phyloP scores from a whole-genome alignment of 305 asterid species.

The Fraxinus greggii region DNA sequence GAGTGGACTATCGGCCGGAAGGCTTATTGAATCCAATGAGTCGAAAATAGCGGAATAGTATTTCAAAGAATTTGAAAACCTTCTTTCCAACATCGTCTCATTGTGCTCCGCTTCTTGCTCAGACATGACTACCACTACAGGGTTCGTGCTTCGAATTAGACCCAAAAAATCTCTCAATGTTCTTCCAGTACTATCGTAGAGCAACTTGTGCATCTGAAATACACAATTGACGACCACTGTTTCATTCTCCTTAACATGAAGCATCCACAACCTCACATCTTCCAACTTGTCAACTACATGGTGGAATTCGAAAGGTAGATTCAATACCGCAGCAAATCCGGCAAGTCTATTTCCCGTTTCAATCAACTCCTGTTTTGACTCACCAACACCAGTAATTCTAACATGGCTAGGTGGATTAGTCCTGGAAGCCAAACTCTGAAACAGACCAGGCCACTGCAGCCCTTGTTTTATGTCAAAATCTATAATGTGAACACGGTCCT shows the following conservation, averaged over 20 bases:
- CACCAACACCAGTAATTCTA: slow-evolving; percentile 84
- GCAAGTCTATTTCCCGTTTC: slow-evolving; percentile 80
- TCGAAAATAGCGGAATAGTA: slow-evolving; percentile 85
- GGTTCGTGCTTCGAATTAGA: slow-evolving; percentile 73
- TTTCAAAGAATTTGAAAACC: slow-evolving; percentile 58
- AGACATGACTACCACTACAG: slow-evolving; percentile 57
- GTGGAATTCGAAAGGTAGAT: slow-evolving; percentile 78
- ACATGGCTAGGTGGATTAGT: slow-evolving; percentile 71
- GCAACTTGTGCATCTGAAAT: slow-evolving; percentile 76
- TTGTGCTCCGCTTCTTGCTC: slow-evolving; percentile 87
- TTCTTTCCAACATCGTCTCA: slow-evolving; percentile 48
- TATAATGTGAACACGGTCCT: slow-evolving; percentile 81
- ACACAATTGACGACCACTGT: slow-evolving; percentile 72
- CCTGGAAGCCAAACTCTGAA: slow-evolving; percentile 83
- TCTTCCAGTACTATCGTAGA: slow-evolving; percentile 58
- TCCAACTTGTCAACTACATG: slow-evolving; percentile 86
- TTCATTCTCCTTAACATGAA: slow-evolving; percentile 90
- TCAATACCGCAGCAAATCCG: slow-evolving; percentile 67
- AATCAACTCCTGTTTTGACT: slow-evolving; percentile 78
- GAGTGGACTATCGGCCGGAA: slow-evolving; percentile 48
- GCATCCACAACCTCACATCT: slow-evolving; percentile 99
- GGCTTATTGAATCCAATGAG: slow-evolving; percentile 52
- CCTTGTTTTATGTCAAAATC: slow-evolving; percentile 95
- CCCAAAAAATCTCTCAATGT: slow-evolving; percentile 60
- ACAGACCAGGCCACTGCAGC: slow-evolving; percentile 87